Evolutionary conservation across 2,329 filamentous ascomycete genomes (phyloP), one percentile per base, ranked within the genome.

Genomic region (Sordariomycetes sp.): DNA sequence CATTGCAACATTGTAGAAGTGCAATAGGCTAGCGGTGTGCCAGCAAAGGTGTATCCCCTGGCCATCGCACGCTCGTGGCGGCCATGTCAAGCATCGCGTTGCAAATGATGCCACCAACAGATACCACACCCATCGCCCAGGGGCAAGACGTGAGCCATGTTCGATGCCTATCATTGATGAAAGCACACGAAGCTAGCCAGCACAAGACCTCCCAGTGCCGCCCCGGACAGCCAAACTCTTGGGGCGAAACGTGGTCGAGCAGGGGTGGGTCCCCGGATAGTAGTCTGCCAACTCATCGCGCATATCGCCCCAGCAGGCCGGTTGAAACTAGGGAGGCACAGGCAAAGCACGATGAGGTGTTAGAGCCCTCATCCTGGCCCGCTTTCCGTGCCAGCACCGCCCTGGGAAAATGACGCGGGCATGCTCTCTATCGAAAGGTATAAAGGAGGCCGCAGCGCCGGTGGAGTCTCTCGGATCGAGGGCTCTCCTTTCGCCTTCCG

Each of bases 271-370:
- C 56, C 56, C n/a, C 25, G 34, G 24, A 40, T 35, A 54, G 18
- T 22, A 24, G 20, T 50, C 20, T 58, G 56, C 56, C 56, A 58
- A 58, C 56, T 53, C 56, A 58, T 53, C 53, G 34, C 53, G 56
- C 56, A 58, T 58, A 58, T 58, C 2, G 16, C 46, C 51, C 52
- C 34, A n/a, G n/a, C 20, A 40, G 18, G 22, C 56, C 56, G 51
- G 56, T 34, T 53, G 56, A 54, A 54, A 46, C 40, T 20, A 57
- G 22, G 50, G 51, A 53, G 22, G 55, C 43, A 46, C 35, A 57
- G 43, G 55, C 43, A 51, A 46, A 24, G 46, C 46, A 53, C 46
- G 46, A 37, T 58, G 56, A 58, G 50, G 56, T 58, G 56, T 58
- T 40, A 28, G 12, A 43, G 37, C 37, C 37, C 37, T 43, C 18